A percentile compares a stretch with the other conserved stretches of the same genome.
These are phyloP conservation scores for Polymyxa betae DNA, from an alignment of 208 protist genomes.

Conservation along the genomic window DNA sequence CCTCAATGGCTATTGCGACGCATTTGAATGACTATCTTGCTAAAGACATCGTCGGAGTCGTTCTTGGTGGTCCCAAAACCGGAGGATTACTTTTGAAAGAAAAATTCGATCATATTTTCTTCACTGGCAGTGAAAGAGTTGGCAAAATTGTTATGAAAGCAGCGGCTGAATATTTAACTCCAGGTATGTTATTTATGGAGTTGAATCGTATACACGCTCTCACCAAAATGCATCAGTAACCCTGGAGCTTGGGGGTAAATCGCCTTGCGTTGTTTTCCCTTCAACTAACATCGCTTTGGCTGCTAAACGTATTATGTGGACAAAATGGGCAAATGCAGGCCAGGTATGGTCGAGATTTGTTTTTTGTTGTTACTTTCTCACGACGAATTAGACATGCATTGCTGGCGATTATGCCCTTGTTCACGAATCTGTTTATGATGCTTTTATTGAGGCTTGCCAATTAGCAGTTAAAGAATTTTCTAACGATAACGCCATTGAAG, in stretches of 20 bases:
- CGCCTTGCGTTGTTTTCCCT: background rate
- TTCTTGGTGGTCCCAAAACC: background rate
- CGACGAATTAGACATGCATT: background rate
- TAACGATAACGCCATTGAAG: background rate
- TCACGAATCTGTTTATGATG: background rate
- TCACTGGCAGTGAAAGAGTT: constrained; percentile 42
- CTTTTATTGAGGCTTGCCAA: background rate
- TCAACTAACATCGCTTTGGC: background rate
- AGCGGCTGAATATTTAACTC: background rate
- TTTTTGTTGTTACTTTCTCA: background rate
- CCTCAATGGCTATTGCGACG: background rate
- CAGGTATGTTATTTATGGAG: background rate
- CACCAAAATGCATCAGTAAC: background rate
- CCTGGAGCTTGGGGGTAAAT: constrained; percentile 29
- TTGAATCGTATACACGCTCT: background rate
- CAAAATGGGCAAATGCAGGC: constrained; percentile 13
- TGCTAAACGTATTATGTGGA: constrained; percentile 41
- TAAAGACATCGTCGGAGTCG: background rate
- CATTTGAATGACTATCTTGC: background rate
- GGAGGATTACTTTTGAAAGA: background rate
- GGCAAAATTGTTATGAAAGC: constrained; percentile 1
- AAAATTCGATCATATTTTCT: constrained; percentile 52
- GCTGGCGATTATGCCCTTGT: constrained; percentile 25
- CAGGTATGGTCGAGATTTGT: background rate
- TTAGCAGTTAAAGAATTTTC: background rate